Base-by-base conservation (phyloP, 345 rosid genomes). In the Brassica incana region DNA sequence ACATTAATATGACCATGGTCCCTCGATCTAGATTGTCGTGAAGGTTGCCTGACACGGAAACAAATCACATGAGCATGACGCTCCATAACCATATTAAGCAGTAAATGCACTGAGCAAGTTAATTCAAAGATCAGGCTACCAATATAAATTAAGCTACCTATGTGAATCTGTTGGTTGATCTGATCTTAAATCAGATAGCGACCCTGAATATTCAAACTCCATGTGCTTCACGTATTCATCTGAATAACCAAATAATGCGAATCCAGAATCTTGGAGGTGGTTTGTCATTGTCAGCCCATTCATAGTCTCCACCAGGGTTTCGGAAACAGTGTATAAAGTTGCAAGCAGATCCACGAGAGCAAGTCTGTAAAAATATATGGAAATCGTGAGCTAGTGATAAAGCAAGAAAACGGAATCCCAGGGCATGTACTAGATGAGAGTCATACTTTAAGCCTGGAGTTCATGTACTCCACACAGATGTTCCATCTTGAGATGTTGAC, bases 221-320 rank as follows among this genome's bases (percentile, higher is more conserved):
- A 65, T 77, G 69, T 84, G 79, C 72, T 83, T 87, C 82, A 80
- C 81, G 81, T 79, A 65, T 76, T 90, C 90, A 75, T 76, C 87
- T 58, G 88, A 73, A 84, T 86, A 82, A 59, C 99, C 99, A 87
- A 95, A 95, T 79, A 95, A 84, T 74, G 92, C 88, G 63, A 62
- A 84, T 78, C 99, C 99, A 95, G 85, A 84, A 93, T 84, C 88
- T 88, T 50, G 99, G 98, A 65, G 98, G 93, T 77, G 93, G 94
- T 84, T 87, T 90, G 82, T 93, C 98, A 90, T 87, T 83, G 82
- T 95, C 97, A 74, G 99, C 97, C 99, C 99, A 95, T 80, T 93
- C 96, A 83, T 91, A 95, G 86, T 95, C 99, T 33, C 93, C 98
- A 56, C 99, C 98, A 25, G 99, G 99, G 80, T 95, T 95, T 72